Evolutionary conservation across 345 rosid species (phyloP).

Genomic region (Conringia planisiliqua): DNA sequence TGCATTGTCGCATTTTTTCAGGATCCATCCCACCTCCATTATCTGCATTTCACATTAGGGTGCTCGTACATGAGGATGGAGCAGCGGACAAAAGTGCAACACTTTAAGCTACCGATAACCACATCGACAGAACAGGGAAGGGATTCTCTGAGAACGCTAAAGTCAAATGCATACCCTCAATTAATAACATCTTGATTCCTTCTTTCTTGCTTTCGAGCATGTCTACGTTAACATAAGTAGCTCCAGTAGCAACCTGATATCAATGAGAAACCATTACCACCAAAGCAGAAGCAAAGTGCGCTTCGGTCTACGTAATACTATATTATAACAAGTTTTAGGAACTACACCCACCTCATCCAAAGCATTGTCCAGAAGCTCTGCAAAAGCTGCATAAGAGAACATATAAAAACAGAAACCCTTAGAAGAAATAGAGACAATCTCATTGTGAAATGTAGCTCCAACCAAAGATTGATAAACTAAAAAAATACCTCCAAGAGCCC

Average conservation of each 20-base stretch:
- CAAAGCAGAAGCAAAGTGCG: not conserved
- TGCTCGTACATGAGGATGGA: not conserved
- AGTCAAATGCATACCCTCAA: constrained; percentile 59
- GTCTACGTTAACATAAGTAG: constrained; percentile 71
- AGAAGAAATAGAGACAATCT: not conserved
- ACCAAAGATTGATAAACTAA: not conserved
- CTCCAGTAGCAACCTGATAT: constrained; percentile 69
- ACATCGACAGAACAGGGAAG: not conserved
- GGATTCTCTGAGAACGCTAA: not conserved
- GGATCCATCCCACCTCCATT: constrained; percentile 98
- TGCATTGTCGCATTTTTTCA: constrained; percentile 75
- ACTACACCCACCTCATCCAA: constrained; percentile 70
- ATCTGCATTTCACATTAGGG: constrained; percentile 46
- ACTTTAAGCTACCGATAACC: not conserved
- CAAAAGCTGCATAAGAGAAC: constrained; percentile 60
- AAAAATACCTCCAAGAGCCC: constrained; percentile 93
- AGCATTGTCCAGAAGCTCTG: constrained; percentile 86
- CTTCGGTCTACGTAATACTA: not conserved
- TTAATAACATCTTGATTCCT: constrained; percentile 60
- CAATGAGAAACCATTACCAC: not conserved
- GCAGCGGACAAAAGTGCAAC: not conserved
- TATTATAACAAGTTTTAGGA: not conserved
- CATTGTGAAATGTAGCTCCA: not conserved
- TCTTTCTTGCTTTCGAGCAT: constrained; percentile 65
- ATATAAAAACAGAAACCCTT: constrained; percentile 6